A percentile compares a stretch with the other conserved stretches of the same genome.
Conservation (phyloP, 495 filamentous ascomycete genomes). For the Hypomontagnella submonticulosa region DNA sequence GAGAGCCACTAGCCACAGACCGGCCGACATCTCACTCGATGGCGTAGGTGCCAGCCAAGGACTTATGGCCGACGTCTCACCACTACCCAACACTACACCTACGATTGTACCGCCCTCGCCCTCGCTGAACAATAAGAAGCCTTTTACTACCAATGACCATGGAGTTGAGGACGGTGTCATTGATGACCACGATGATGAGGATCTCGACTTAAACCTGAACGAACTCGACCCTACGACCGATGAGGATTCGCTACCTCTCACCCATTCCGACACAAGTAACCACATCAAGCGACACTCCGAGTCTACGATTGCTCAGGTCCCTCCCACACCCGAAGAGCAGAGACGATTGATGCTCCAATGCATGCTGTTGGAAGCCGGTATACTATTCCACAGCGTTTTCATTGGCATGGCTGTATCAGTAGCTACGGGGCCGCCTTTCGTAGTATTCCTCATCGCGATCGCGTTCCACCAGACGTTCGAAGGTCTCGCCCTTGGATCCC, state of each 20-base stretch:
- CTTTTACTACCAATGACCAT: constrained; percentile 12
- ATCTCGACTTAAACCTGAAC: constrained; percentile 63
- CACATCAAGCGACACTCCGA: constrained; percentile 43
- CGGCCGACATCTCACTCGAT: constrained; percentile 54
- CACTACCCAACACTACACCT: constrained; percentile 57
- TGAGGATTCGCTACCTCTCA: constrained; percentile 41
- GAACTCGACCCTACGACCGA: constrained; percentile 58
- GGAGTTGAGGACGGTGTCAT: constrained; percentile 26
- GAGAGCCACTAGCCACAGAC: constrained; percentile 45
- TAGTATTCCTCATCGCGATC: constrained; percentile 83
- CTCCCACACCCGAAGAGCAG: constrained; percentile 56
- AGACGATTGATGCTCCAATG: constrained; percentile 79
- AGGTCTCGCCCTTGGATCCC: constrained; percentile 76
- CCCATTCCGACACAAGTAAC: constrained; percentile 23
- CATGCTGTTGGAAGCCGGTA: constrained; percentile 82
- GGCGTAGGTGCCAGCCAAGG: constrained; percentile 58
- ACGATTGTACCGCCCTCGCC: constrained; percentile 25
- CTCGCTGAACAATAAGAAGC: constrained; percentile 23
- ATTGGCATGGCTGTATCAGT: constrained; percentile 92
- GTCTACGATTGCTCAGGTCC: constrained; percentile 32
- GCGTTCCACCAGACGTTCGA: constrained; percentile 84
- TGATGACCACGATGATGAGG: constrained; percentile 53
- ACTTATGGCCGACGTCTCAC: constrained; percentile 61
- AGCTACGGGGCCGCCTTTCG: constrained; percentile 78
- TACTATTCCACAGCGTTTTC: constrained; percentile 88